Base-by-base conservation (phyloP, 768 basidiomycete genomes). In the Podaxis mareebaensis region DNA sequence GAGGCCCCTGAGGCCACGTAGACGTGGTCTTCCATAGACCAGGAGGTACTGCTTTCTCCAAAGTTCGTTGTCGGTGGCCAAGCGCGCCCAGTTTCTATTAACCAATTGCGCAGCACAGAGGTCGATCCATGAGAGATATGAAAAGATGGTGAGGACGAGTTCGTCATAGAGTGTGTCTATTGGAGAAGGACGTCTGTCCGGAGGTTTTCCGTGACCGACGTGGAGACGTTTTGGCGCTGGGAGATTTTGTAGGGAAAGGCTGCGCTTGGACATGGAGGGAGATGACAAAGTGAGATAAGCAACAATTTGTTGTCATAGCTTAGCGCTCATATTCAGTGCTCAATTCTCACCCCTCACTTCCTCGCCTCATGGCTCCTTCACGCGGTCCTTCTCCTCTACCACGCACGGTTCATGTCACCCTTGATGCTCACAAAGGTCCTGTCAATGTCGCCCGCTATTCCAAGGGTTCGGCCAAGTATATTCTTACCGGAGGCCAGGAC, bases 401-500 rank as follows among this genome's bases (percentile, higher is more conserved):
- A 33, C 83, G 91, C 22, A 80, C 75, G 54, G 77, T 92, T 0
- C 88, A 93, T 76, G 75, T 75, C n/a, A 83, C 84, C 11, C 84
- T 94, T 51, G 70, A 76, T 7, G 80, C 71, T 58, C 93, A 94
- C 75, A 89, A 89, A 64, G 97, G 95, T 0, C 83, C 95, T 0
- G 91, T 97, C 0, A 92, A 99, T 71, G 89, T 94, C 59, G 92
- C 88, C n/a, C 83, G 91, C 33, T 99, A 96, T 72, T 91, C 96
- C 51, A 91, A 92, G 73, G 95, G 95, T 3, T 79, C 81, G 3
- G 91, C 92, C 58, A 93, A 90, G 66, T 99, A 99, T 72, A 79
- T 94, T 64, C 82, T 99, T n/a, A 90, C 93, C 1, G 97, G 96
- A 8, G 95, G 95, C 20, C 90, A 93, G 73, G 97, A 99, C 76